These are phyloP conservation scores for Ballota nigra DNA, from an alignment of 257 asterid species.

Conservation along the genomic window DNA sequence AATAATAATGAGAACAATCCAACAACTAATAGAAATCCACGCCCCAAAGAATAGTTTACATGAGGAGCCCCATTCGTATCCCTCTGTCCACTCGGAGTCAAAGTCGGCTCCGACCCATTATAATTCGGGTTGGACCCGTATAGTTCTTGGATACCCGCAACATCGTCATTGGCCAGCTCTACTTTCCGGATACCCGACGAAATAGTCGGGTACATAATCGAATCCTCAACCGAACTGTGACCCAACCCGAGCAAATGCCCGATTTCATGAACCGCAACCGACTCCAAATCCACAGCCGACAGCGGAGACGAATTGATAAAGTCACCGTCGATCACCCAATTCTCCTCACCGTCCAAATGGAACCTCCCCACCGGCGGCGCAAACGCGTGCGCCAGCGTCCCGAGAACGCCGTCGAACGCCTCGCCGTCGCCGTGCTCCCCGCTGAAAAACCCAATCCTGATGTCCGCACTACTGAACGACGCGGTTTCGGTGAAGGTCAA, in stretches of 20 bases:
- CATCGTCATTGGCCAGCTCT: constrained; percentile 57
- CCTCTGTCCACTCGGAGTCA: constrained; percentile 36
- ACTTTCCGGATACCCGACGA: constrained; percentile 61
- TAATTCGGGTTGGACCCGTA: constrained; percentile 80
- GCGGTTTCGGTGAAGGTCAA: constrained; percentile 50
- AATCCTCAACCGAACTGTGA: constrained; percentile 68
- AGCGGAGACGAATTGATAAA: constrained; percentile 31
- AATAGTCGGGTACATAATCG: constrained; percentile 83
- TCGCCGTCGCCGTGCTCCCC: constrained; percentile 94
- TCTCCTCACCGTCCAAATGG: constrained; percentile 78
- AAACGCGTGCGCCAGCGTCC: constrained; percentile 87
- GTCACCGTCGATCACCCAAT: constrained; percentile 73
- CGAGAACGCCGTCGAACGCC: constrained; percentile 82
- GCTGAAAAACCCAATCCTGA: constrained; percentile 53
- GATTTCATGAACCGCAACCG: constrained; percentile 90
- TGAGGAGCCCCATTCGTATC: constrained; percentile 38
- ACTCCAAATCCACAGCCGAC: constrained; percentile 78
- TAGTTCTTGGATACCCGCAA: constrained; percentile 57
- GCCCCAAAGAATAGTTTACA: constrained; percentile 7
- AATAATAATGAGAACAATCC: constrained; percentile 25
- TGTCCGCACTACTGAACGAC: constrained; percentile 46
- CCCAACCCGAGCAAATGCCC: constrained; percentile 94
- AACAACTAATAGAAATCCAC: neutral
- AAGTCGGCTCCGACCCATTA: constrained; percentile 37
- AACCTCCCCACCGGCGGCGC: constrained; percentile 73